Evolutionary conservation across 306 rosid genomes (phyloP), one percentile per base, ranked within the genome.

Genomic region (Cicer chorassanicum): DNA sequence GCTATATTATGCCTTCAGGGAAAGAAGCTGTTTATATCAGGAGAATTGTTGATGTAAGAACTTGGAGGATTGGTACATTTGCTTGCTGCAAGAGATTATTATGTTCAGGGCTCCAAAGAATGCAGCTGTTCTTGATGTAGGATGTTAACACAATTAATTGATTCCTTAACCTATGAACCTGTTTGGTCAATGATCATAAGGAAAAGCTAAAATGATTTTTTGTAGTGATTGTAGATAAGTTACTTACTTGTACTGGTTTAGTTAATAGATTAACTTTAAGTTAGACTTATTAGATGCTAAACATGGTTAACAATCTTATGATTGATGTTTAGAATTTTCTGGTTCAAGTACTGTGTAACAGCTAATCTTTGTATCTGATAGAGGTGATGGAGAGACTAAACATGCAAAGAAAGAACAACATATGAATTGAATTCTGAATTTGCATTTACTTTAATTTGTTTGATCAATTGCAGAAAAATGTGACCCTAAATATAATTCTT

Each of bases 1-100:
- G 44, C 51, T 51, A 50, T 70, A 48, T 76, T 61, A 39, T 62
- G 68, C 59, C 72, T 72, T 61, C 88, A 90, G 96, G 24, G 44
- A 88, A 88, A 82, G 80, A 29, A 60, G 16, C 68, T 13, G 59
- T 64, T 68, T 46, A 64, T 84, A 53, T 82, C 79, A 75, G 60
- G 77, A 83, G 83, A 73, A 67, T 64, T 62, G 76, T 36, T 66
- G 70, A 43, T 81, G 72, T 29, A 83, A 78, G 66, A 29, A 54
- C n/a, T 65, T 44, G 73, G 62, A 42, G 84, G 41, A 71, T 50
- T 42, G 39, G 70, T 75, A 77, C 68, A 78, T 69, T 40, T 51
- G 21, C 76, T 51, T 51, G 70, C 72, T 21, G 66, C 49, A 12
- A 40, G 38, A 53, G 53, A 62, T 81, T 43, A 16, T 49, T 39